Conservation (phyloP, 495 filamentous ascomycete genomes). For the Aspergillus indologenus region DNA sequence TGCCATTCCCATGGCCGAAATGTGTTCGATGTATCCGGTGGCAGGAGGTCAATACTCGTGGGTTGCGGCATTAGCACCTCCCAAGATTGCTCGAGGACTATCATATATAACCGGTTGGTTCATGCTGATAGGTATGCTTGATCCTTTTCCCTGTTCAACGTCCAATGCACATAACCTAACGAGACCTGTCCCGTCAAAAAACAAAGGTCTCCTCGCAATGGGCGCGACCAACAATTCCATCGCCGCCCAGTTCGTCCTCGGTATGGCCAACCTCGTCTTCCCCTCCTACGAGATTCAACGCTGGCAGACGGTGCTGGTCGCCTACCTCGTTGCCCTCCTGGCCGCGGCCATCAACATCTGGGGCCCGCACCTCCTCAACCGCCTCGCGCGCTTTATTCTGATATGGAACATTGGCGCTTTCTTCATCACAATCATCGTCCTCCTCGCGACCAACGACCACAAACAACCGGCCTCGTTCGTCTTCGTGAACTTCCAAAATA, state of each 20-base stretch:
- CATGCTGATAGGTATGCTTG: conserved; percentile 44
- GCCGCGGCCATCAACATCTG: conserved; percentile 45
- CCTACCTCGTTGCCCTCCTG: conserved; percentile 30
- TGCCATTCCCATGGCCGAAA: conserved; percentile 58
- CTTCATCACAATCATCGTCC: conserved; percentile 46
- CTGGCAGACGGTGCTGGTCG: conserved; percentile 56
- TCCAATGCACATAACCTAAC: neutral
- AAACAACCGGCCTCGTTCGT: conserved; percentile 56
- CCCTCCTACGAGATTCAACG: conserved; percentile 52
- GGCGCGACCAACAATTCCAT: conserved; percentile 58
- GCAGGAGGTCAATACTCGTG: conserved; percentile 57
- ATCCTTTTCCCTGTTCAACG: neutral
- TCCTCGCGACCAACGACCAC: conserved; percentile 53
- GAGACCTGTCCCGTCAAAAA: neutral
- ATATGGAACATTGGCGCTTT: conserved; percentile 56
- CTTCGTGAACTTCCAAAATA: conserved; percentile 55
- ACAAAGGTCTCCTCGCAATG: conserved; percentile 50
- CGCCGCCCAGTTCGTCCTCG: conserved; percentile 53
- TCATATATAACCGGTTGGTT: conserved; percentile 54
- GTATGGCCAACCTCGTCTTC: conserved; percentile 52
- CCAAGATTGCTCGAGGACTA: conserved; percentile 43
- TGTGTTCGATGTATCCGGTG: conserved; percentile 53
- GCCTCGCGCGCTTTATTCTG: conserved; percentile 49
- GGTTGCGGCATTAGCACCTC: conserved; percentile 55
- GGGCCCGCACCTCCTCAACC: conserved; percentile 48